These are phyloP conservation scores for Lathyrus oleraceus DNA, from an alignment of 306 rosid species.

Conservation along the genomic window DNA sequence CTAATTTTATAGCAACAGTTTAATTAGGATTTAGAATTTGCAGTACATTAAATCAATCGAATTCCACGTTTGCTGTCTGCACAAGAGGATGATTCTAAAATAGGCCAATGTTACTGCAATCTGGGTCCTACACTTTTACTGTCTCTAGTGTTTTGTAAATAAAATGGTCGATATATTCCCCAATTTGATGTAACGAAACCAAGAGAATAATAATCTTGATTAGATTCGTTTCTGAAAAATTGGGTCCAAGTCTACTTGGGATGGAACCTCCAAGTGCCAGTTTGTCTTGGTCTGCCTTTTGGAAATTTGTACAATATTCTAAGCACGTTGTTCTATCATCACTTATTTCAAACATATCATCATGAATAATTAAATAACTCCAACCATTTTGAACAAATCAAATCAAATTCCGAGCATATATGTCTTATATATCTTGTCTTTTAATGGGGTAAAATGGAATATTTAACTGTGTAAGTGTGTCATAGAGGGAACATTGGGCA, in stretches of 20 bases:
- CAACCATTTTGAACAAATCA: conserved; percentile 16
- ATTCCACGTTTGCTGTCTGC: no score
- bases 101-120: no score
- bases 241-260: conserved; percentile 33
- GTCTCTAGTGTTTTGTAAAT: conserved; percentile 16
- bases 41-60: no score
- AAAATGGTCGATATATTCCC: conserved; percentile 34
- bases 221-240: conserved; percentile 25
- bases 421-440: conserved; percentile 25
- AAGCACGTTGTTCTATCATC: neutral
- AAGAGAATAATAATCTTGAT: conserved; percentile 22
- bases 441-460: conserved; percentile 20
- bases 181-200: neutral
- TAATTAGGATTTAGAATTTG: no score
- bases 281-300: conserved; percentile 4
- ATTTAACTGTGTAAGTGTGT: conserved; percentile 26
- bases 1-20: no score
- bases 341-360: conserved; percentile 10
- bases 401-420: neutral
- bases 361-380: conserved; percentile 12
- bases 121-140: conserved; percentile 28
- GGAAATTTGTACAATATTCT: conserved; percentile 15
- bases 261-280: conserved; percentile 25
- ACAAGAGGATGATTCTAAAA: no score
- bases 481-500: conserved; percentile 11